phyloP scores from a whole-genome alignment of 495 filamentous ascomycete species.

The Podospora anserina region DNA sequence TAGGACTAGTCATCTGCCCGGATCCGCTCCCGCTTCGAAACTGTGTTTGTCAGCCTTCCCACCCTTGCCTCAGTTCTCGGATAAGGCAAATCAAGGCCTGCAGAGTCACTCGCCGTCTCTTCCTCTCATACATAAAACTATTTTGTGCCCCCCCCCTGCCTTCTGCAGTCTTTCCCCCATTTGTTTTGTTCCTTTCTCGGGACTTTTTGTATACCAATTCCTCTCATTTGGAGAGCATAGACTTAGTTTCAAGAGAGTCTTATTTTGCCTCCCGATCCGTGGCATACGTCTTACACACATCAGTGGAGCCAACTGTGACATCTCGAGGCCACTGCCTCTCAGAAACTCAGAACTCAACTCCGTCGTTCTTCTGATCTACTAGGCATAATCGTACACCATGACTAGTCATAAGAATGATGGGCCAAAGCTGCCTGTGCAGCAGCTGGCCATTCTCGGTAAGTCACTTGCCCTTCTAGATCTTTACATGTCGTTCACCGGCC shows the following conservation, averaged over 20 bases:
- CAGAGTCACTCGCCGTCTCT: not conserved
- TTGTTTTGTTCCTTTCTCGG: slow-evolving; percentile 8
- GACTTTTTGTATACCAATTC: not conserved
- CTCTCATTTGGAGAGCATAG: not conserved
- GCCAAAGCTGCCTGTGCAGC: slow-evolving; percentile 46
- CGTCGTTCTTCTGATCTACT: not conserved
- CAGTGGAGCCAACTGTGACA: not conserved
- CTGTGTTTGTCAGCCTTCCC: not conserved
- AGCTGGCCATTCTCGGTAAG: slow-evolving; percentile 64
- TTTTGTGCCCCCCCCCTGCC: not conserved
- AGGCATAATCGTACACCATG: slow-evolving; percentile 25
- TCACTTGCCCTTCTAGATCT: slow-evolving; percentile 17
- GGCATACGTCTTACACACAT: not conserved
- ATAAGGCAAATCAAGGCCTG: not conserved
- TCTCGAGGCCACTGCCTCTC: not conserved
- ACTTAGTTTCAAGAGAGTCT: not conserved
- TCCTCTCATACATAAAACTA: slow-evolving; percentile 2
- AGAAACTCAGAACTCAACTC: not conserved
- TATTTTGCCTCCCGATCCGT: not conserved
- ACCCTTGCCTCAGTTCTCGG: not conserved
- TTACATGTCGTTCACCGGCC: not conserved
- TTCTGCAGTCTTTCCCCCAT: slow-evolving; percentile 3
- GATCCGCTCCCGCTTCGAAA: not conserved
- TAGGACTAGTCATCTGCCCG: not conserved
- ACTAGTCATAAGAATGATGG: slow-evolving; percentile 30